A percentile compares a stretch with the other conserved stretches of the same genome.
Conservation (phyloP, 164 flowering plant genomes). For the Euptelea pleiosperma region DNA sequence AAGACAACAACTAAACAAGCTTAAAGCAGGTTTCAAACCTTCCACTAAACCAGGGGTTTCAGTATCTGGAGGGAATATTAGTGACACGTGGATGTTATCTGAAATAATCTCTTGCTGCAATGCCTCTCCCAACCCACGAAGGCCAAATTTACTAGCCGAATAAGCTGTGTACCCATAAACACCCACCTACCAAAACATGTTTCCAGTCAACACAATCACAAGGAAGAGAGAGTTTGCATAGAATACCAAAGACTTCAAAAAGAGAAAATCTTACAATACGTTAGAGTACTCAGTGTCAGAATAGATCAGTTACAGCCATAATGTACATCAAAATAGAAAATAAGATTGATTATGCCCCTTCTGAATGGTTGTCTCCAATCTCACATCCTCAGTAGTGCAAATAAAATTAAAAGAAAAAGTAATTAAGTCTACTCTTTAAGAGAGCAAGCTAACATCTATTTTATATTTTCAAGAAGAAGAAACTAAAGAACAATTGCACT, state of each 20-base stretch:
- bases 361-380: not conserved
- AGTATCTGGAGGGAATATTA: constrained; percentile 91
- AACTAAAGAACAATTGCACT: too few relatives aligned
- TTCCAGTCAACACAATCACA: constrained; percentile 10
- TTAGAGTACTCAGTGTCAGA: too few relatives aligned
- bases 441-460: too few relatives aligned
- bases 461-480: too few relatives aligned
- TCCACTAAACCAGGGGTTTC: constrained; percentile 79
- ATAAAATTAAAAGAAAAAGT: too few relatives aligned
- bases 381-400: not conserved
- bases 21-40: constrained; percentile 57
- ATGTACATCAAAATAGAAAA: too few relatives aligned
- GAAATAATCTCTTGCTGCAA: constrained; percentile 76
- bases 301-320: too few relatives aligned
- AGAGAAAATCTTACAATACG: not conserved
- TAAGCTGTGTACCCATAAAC: constrained; percentile 88
- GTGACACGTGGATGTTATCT: constrained; percentile 74
- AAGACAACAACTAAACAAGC: not conserved
- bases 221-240: not conserved
- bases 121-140: constrained; percentile 83
- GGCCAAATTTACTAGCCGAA: constrained; percentile 87
- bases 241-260: not conserved
- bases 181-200: constrained; percentile 36
- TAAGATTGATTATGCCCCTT: not conserved
- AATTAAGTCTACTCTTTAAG: too few relatives aligned